phyloP scores from a whole-genome alignment of 2,329 filamentous ascomycete genomes.

The Venturia oleaginea region DNA sequence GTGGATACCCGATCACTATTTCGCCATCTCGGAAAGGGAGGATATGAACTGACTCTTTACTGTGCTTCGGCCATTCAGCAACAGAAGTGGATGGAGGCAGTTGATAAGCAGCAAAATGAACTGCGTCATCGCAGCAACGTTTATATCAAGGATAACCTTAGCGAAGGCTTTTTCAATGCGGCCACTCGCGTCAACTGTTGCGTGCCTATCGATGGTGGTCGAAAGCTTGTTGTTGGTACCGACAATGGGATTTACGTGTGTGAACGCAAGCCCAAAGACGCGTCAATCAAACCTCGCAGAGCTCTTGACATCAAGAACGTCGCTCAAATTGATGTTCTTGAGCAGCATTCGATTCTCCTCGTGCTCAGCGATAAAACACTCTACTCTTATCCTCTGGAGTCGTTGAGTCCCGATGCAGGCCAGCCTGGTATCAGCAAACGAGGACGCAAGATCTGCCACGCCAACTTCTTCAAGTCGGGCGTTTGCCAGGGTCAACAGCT shows the following conservation, averaged over 20 bases:
- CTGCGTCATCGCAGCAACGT: constrained; percentile 68
- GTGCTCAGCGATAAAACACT: constrained; percentile 91
- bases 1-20: constrained; percentile 94
- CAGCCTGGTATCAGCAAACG: constrained; percentile 55
- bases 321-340: constrained; percentile 90
- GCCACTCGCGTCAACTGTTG: constrained; percentile 90
- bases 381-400: constrained; percentile 78
- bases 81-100: constrained; percentile 95
- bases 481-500: constrained; percentile 90
- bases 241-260: constrained; percentile 89
- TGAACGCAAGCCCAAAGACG: constrained; percentile 80
- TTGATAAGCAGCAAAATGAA: constrained; percentile 81
- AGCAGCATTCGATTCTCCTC: constrained; percentile 86
- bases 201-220: constrained; percentile 90
- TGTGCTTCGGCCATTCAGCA: constrained; percentile 76
- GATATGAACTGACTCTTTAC: constrained; percentile 85
- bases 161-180: constrained; percentile 84
- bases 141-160: constrained; percentile 58
- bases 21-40: constrained; percentile 87
- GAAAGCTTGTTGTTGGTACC: constrained; percentile 89
- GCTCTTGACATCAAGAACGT: constrained; percentile 81
- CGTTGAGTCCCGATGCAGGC: constrained; percentile 56
- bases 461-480: constrained; percentile 96
- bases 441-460: constrained; percentile 94
- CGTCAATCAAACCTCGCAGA: constrained; percentile 61